A percentile compares a stretch with the other conserved stretches of the same genome.
These are phyloP conservation scores for Penicillium nucicola DNA, from an alignment of 495 filamentous ascomycete species.

Conservation along the genomic window DNA sequence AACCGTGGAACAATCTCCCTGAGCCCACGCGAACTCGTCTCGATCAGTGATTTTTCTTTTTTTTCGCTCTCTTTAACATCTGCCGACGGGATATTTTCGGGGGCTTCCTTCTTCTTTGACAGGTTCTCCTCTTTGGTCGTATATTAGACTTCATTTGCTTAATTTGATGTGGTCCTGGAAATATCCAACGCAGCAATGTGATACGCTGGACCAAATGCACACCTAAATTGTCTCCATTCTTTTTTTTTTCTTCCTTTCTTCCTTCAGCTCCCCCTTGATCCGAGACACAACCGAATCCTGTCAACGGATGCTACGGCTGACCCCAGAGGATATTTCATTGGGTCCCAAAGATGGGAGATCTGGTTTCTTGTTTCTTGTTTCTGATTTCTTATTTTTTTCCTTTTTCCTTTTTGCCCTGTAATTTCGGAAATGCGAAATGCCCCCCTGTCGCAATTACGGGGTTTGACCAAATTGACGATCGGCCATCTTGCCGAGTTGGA, in stretches of 20 bases:
- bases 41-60: neutral
- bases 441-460: neutral
- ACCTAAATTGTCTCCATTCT: neutral
- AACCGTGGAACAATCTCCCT: neutral
- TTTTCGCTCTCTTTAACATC: too few relatives aligned
- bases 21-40: constrained; percentile 15
- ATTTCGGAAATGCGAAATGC: too few relatives aligned
- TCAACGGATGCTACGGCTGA: too few relatives aligned
- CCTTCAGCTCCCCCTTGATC: neutral
- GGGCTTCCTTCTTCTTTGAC: neutral
- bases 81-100: constrained; percentile 18
- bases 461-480: constrained; percentile 2
- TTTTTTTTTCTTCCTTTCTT: neutral
- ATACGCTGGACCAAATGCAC: constrained; percentile 18
- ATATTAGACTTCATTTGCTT: too few relatives aligned
- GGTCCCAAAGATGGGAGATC: too few relatives aligned
- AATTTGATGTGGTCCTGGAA: neutral
- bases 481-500: neutral
- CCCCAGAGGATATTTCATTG: too few relatives aligned
- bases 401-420: too few relatives aligned
- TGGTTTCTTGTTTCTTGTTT: too few relatives aligned
- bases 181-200: constrained; percentile 2
- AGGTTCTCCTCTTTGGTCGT: neutral
- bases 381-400: too few relatives aligned
- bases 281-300: neutral